Evolutionary conservation across 768 basidiomycete genomes (phyloP).

Genomic region (Psilocybe cubensis): DNA sequence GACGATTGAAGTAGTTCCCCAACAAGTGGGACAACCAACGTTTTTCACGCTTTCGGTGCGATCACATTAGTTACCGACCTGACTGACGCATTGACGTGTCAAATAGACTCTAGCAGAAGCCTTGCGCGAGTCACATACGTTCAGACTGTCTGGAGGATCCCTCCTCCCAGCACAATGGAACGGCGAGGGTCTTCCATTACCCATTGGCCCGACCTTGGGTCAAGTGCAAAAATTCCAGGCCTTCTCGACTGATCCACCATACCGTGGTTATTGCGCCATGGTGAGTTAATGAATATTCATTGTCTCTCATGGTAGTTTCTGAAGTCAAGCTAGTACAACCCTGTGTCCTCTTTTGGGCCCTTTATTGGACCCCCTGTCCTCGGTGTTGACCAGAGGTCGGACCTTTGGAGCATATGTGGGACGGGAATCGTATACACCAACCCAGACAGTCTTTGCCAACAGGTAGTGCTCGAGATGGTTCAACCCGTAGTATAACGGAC

Average conservation of each 20-base stretch:
- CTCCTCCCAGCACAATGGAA: not conserved
- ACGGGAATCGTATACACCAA: not conserved
- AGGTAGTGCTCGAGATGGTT: not conserved
- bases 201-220: not conserved
- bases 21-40: not conserved
- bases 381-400: not conserved
- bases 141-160: not conserved
- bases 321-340: not conserved
- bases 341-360: slow-evolving; percentile 1
- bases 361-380: slow-evolving; percentile 4
- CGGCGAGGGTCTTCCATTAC: not conserved
- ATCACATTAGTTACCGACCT: not conserved
- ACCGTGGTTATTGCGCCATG: not conserved
- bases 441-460: not conserved
- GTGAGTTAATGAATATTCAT: not conserved
- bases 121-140: not conserved
- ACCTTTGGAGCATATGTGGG: slow-evolving; percentile 1
- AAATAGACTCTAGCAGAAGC: not conserved
- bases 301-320: not conserved
- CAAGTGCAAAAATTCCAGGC: not conserved
- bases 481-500: not conserved
- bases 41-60: not conserved
- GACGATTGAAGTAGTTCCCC: not conserved
- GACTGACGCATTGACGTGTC: not conserved
- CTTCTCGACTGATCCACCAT: not conserved